Conservation (phyloP, 2,329 filamentous ascomycete species). For the Cercospora zeae-maydis region DNA sequence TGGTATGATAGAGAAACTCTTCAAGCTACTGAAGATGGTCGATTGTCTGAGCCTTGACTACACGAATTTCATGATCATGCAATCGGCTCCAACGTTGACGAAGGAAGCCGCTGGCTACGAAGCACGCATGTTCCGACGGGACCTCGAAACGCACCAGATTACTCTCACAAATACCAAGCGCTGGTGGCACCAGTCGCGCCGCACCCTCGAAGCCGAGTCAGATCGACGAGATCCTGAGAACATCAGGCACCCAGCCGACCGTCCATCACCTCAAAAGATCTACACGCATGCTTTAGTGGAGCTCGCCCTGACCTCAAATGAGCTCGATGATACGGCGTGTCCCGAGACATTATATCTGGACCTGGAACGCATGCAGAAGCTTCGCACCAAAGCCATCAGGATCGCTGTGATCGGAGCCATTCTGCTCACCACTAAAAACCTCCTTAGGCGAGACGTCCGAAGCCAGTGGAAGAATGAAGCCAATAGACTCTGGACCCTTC, state of each 20-base stretch:
- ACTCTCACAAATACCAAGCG: conserved; percentile 58
- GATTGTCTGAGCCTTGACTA: conserved; percentile 77
- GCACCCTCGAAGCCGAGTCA: conserved; percentile 63
- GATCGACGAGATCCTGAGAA: conserved; percentile 66
- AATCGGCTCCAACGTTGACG: conserved; percentile 67
- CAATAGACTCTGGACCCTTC: conserved; percentile 63
- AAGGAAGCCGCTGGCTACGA: conserved; percentile 71
- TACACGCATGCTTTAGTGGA: conserved; percentile 74
- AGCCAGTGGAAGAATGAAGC: conserved; percentile 74
- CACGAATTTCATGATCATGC: conserved; percentile 73
- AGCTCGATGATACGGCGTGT: conserved; percentile 51
- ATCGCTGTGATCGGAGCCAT: conserved; percentile 73
- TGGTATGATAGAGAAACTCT: conserved; percentile 70
- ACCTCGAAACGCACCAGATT: conserved; percentile 55
- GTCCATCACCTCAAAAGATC: conserved; percentile 65
- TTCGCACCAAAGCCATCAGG: conserved; percentile 57
- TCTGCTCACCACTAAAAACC: conserved; percentile 74
- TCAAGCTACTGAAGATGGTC: conserved; percentile 70
- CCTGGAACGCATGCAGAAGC: conserved; percentile 56
- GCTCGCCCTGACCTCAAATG: conserved; percentile 64
- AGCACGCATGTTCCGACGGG: conserved; percentile 65
- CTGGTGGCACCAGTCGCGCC: conserved; percentile 63
- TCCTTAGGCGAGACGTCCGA: conserved; percentile 76
- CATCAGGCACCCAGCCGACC: conserved; percentile 58
- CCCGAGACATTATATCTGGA: conserved; percentile 75